Evolutionary conservation across 2,329 filamentous ascomycete species (phyloP), one percentile per base, ranked within the genome.

Genomic region (Cladophialophora yegresii): DNA sequence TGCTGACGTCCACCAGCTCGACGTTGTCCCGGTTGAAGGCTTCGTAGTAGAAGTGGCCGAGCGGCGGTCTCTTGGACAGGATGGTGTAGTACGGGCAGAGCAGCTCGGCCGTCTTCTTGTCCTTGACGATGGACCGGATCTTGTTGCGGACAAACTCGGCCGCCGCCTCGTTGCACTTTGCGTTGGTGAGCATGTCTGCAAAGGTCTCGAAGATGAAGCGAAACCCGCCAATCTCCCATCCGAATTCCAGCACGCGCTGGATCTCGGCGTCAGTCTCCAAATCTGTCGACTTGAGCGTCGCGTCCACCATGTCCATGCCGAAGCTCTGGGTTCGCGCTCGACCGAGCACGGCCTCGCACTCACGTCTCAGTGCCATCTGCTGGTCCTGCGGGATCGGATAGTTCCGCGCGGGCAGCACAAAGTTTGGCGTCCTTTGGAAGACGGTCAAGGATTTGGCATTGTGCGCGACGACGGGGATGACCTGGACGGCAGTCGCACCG

Each of bases 381-480:
- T 77, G 76, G n/a, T 73, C 66, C 20, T 73, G 67, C 9, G 45
- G 55, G 7, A 61, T 12, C 10, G 62, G 62, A 22, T 63, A 45
- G 28, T 70, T 65, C 6, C 61, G 40, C 6, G 64, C 54, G 22
- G 64, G 61, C 20, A 67, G 55, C 6, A 71, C 66, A 76, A 77
- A 68, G 43, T 89, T 90, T 0, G 87, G 87, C 0, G 86, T 89
- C 12, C 88, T 81, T 70, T 89, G 86, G 73, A 89, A 77, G 3
- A 76, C 72, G 1, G 76, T 81, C 6, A 71, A 53, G 30, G 58
- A n/a, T 55, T 67, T 65, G 30, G 67, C 67, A 12, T 53, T 57
- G 50, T 68, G 50, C 22, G 66, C 61, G 40, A 59, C 70, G 65
- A 56, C 67, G 65, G 62, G 71, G n/a, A 70, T 70, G 16, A 71